phyloP scores from a whole-genome alignment of 75 land plant genomes.

The Selaginella tamariscina region DNA sequence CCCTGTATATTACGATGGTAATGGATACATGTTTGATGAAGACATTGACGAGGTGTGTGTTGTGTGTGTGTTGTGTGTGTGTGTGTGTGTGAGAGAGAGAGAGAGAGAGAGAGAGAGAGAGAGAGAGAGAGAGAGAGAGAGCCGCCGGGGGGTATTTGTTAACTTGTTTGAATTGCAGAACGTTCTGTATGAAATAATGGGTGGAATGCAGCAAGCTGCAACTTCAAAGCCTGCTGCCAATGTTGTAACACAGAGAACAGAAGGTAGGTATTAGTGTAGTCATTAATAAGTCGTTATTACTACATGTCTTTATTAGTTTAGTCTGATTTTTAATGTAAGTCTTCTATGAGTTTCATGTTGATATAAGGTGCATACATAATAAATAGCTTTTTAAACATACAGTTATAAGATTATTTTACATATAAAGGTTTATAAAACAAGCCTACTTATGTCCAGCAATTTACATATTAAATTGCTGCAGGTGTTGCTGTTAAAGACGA shows the following conservation, averaged over 20 bases:
- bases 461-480: constrained; percentile 21
- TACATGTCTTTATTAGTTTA: too few relatives aligned
- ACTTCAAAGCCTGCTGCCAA: constrained; percentile 18
- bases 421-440: neutral
- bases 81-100: too few relatives aligned
- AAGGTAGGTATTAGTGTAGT: neutral
- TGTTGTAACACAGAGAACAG: neutral
- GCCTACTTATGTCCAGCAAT: constrained; percentile 18
- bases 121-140: too few relatives aligned
- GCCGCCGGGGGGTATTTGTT: too few relatives aligned
- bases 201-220: constrained; percentile 17
- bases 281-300: neutral
- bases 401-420: neutral
- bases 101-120: too few relatives aligned
- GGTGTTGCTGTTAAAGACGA: neutral
- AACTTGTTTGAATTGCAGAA: constrained; percentile 16
- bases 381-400: neutral
- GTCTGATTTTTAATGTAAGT: too few relatives aligned
- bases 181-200: constrained; percentile 29
- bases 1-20: constrained; percentile 10
- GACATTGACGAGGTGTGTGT: constrained; percentile 24
- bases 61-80: neutral
- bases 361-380: neutral
- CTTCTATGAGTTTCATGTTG: constrained; percentile 7
- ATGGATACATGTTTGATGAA: constrained; percentile 12